A percentile compares a stretch with the other conserved stretches of the same genome.
Evolutionary conservation across 306 rosid species (phyloP).

Genomic region (Datisca glomerata): DNA sequence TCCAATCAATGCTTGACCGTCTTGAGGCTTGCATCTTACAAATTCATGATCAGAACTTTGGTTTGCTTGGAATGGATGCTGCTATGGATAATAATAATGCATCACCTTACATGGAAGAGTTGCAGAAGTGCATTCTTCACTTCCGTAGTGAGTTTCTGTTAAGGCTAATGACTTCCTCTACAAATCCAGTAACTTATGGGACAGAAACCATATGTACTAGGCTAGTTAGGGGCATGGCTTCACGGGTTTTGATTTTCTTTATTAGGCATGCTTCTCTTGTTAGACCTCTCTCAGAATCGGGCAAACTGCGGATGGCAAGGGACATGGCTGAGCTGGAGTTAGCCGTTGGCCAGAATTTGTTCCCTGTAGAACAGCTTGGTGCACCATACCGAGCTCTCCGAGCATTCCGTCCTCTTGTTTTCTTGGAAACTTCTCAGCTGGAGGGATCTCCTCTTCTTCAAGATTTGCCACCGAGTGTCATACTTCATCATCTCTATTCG

Average conservation of each 20-base stretch:
- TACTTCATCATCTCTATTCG: conserved; percentile 89
- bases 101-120: conserved; percentile 97
- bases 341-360: conserved; percentile 88
- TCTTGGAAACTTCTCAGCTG: conserved; percentile 90
- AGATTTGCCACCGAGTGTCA: conserved; percentile 76
- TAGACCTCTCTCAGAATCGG: conserved; percentile 97
- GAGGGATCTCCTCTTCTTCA: conserved; percentile 86
- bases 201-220: conserved; percentile 82
- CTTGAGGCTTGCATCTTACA: conserved; percentile 92
- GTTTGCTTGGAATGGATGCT: conserved; percentile 77
- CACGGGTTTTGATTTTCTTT: conserved; percentile 81
- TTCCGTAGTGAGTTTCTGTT: conserved; percentile 84
- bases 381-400: conserved; percentile 89
- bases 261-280: conserved; percentile 96
- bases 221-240: conserved; percentile 93
- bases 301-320: conserved; percentile 96
- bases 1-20: conserved; percentile 94
- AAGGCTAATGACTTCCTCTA: conserved; percentile 60
- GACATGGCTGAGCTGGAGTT: conserved; percentile 98
- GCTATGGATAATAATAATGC: conserved; percentile 91
- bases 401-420: conserved; percentile 93
- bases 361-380: conserved; percentile 95
- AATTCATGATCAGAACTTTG: conserved; percentile 86
- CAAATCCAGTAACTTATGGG: conserved; percentile 27
- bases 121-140: conserved; percentile 83